phyloP scores from a whole-genome alignment of 208 protist genomes.

The Acanthamoeba triangularis region DNA sequence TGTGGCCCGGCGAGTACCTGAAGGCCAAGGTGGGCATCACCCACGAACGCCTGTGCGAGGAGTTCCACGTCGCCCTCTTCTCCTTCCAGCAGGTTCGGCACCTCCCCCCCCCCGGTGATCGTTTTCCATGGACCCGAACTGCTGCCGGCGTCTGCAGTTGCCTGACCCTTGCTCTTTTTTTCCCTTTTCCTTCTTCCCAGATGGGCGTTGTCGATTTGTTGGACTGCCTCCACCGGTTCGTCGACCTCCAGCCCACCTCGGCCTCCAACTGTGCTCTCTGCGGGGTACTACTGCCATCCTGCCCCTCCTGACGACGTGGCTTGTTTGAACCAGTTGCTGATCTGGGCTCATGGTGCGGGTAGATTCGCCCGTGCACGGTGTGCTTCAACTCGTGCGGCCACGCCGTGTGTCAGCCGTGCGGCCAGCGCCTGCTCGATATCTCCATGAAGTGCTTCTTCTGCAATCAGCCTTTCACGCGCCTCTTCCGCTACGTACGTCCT shows the following conservation, averaged over 20 bases:
- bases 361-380: slow-evolving; percentile 23
- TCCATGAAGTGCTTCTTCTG: slow-evolving; percentile 46
- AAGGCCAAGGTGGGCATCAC: slow-evolving; percentile 50
- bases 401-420: slow-evolving; percentile 24
- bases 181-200: not conserved
- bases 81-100: slow-evolving; percentile 1
- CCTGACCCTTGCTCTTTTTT: not conserved
- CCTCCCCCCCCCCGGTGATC: too few species aligned
- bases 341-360: not conserved
- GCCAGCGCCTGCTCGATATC: slow-evolving; percentile 5
- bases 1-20: not conserved
- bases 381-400: slow-evolving; percentile 49
- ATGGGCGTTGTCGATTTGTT: not conserved
- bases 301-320: not conserved
- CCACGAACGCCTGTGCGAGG: not conserved
- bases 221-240: slow-evolving; percentile 13
- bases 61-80: slow-evolving; percentile 34
- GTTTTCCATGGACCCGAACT: too few species aligned
- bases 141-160: not conserved
- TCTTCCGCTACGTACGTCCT: slow-evolving; percentile 29
- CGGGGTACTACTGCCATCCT: not conserved
- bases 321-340: not conserved
- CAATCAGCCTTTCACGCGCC: slow-evolving; percentile 4
- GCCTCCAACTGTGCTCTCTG: not conserved
- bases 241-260: not conserved